phyloP scores from a whole-genome alignment of 2,329 filamentous ascomycete genomes.

The Paracorniculantispora psalliotae region DNA sequence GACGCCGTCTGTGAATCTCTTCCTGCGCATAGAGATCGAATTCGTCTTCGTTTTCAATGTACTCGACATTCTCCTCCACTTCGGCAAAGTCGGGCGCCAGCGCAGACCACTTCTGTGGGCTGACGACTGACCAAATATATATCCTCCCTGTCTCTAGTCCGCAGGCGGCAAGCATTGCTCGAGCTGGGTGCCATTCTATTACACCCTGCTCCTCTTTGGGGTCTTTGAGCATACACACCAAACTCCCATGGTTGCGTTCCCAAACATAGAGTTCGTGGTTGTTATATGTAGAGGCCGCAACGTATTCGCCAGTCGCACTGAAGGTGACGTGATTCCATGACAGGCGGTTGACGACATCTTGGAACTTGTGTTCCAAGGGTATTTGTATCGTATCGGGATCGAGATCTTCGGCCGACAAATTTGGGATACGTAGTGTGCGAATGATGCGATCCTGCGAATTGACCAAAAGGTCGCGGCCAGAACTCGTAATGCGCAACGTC shows the following conservation, averaged over 20 bases:
- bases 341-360: slow-evolving; percentile 90
- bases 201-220: slow-evolving; percentile 94
- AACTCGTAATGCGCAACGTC: slow-evolving; percentile 72
- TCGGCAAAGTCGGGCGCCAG: slow-evolving; percentile 95
- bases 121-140: slow-evolving; percentile 93
- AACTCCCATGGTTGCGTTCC: slow-evolving; percentile 87
- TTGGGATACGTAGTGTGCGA: slow-evolving; percentile 83
- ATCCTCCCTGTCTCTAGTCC: slow-evolving; percentile 89
- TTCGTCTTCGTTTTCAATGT: slow-evolving; percentile 91
- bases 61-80: slow-evolving; percentile 97
- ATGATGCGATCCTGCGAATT: slow-evolving; percentile 96
- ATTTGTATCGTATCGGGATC: slow-evolving; percentile 83
- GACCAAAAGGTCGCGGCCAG: slow-evolving; percentile 81
- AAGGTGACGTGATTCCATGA: slow-evolving; percentile 98
- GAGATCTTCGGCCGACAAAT: slow-evolving; percentile 62
- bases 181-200: slow-evolving; percentile 93
- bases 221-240: slow-evolving; percentile 95
- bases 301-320: slow-evolving; percentile 89
- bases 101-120: slow-evolving; percentile 94
- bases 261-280: slow-evolving; percentile 98
- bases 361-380: slow-evolving; percentile 94
- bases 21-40: slow-evolving; percentile 97
- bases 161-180: slow-evolving; percentile 82
- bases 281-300: slow-evolving; percentile 94
- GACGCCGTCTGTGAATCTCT: slow-evolving; percentile 83